These are phyloP conservation scores for Fusarium papillatum DNA, from an alignment of 2,329 filamentous ascomycete genomes.

Conservation along the genomic window DNA sequence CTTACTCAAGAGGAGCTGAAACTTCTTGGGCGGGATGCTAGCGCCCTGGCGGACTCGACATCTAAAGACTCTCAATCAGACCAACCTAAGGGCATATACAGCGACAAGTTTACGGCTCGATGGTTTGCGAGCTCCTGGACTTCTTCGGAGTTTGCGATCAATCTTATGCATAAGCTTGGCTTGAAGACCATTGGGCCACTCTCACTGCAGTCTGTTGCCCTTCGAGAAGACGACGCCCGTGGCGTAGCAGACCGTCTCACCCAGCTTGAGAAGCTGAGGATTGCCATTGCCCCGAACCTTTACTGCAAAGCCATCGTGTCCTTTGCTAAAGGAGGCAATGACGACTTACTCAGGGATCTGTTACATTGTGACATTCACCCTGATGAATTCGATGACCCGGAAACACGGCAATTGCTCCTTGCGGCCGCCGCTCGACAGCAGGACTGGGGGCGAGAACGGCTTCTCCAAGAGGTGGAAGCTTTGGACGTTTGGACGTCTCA, in stretches of 20 bases:
- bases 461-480: conserved; percentile 59
- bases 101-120: conserved; percentile 76
- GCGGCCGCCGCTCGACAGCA: conserved; percentile 45
- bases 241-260: conserved; percentile 71
- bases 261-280: conserved; percentile 71
- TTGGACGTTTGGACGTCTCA: conserved; percentile 16
- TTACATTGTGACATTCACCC: conserved; percentile 66
- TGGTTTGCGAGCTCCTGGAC: conserved; percentile 84
- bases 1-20: conserved; percentile 54
- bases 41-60: background rate
- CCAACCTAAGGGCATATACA: conserved; percentile 39
- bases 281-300: conserved; percentile 71
- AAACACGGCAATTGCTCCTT: conserved; percentile 55
- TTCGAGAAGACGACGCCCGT: conserved; percentile 70
- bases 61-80: background rate
- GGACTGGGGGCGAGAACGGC: conserved; percentile 56
- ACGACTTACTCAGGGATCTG: conserved; percentile 59
- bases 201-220: conserved; percentile 82
- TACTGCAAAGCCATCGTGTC: conserved; percentile 77
- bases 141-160: conserved; percentile 79
- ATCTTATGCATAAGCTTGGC: conserved; percentile 78
- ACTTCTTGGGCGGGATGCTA: conserved; percentile 24
- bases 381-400: conserved; percentile 65
- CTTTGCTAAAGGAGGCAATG: conserved; percentile 71
- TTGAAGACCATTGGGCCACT: conserved; percentile 80